A percentile compares a stretch with the other conserved stretches of the same genome.
These are phyloP conservation scores for Annona cherimola DNA, from an alignment of 164 flowering plant species.

Conservation along the genomic window DNA sequence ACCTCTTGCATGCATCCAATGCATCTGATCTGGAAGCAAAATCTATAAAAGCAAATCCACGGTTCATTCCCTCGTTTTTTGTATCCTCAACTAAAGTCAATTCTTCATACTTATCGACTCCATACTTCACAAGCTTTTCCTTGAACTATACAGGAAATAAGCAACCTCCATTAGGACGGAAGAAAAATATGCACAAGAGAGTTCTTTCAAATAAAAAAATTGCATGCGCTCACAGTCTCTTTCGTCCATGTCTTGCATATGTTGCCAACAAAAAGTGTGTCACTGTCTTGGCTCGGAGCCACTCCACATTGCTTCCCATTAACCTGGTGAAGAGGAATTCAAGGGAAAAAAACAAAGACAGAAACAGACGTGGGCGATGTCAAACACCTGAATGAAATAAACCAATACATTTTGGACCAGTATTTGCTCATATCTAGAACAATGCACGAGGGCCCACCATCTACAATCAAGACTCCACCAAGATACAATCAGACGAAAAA, in stretches of 20 bases:
- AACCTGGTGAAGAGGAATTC: constrained; percentile 34
- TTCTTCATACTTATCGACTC: constrained; percentile 69
- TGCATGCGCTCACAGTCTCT: constrained; percentile 64
- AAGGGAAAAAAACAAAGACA: too few species aligned
- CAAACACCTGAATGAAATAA: too few species aligned
- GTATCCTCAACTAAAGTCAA: constrained; percentile 78
- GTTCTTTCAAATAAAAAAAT: background rate
- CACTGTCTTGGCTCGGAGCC: constrained; percentile 90
- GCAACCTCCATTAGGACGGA: background rate
- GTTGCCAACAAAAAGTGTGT: constrained; percentile 86
- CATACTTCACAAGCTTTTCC: constrained; percentile 75
- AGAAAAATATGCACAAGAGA: background rate
- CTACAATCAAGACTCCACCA: background rate
- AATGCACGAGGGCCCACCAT: background rate
- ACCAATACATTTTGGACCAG: too few species aligned
- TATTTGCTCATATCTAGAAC: too few species aligned
- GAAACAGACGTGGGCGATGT: too few species aligned
- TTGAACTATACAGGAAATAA: constrained; percentile 41
- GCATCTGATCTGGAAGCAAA: constrained; percentile 86
- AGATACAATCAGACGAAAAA: background rate
- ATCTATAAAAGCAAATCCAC: constrained; percentile 95
- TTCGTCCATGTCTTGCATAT: constrained; percentile 94
- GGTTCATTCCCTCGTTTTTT: constrained; percentile 65
- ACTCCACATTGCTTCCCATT: constrained; percentile 94
- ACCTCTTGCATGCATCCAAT: constrained; percentile 82